A percentile compares a stretch with the other conserved stretches of the same genome.
Conservation (phyloP, 2,329 filamentous ascomycete species). For the Exophiala sp. region DNA sequence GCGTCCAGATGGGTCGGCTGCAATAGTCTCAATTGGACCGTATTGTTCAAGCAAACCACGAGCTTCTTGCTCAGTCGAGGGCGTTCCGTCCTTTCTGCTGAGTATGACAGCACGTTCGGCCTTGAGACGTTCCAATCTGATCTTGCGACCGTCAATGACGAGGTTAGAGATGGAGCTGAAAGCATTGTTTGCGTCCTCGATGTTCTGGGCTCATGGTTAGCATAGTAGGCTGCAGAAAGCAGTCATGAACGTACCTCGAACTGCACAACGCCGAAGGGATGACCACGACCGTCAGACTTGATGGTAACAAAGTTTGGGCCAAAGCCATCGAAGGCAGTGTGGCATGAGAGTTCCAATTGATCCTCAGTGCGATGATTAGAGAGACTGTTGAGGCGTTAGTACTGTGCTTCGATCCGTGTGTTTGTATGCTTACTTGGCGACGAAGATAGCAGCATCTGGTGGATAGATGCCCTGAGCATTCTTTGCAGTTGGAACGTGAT, state of each 20-base stretch:
- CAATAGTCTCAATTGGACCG: slow-evolving; percentile 22
- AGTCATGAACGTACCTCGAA: slow-evolving; percentile 33
- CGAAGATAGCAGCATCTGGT: slow-evolving; percentile 38
- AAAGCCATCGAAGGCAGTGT: slow-evolving; percentile 31
- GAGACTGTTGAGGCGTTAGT: slow-evolving; percentile 26
- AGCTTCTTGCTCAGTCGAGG: slow-evolving; percentile 22
- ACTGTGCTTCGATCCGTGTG: slow-evolving; percentile 9
- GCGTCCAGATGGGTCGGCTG: slow-evolving; percentile 12
- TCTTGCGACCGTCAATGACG: slow-evolving; percentile 24
- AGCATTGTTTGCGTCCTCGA: slow-evolving; percentile 32
- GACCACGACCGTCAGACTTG: slow-evolving; percentile 33
- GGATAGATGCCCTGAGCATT: slow-evolving; percentile 39
- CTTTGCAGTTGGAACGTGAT: slow-evolving; percentile 29
- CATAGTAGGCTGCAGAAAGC: neutral
- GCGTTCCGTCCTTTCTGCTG: slow-evolving; percentile 17
- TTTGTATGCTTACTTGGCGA: slow-evolving; percentile 37
- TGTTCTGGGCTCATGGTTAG: slow-evolving; percentile 25
- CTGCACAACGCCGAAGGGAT: slow-evolving; percentile 39
- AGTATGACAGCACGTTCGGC: slow-evolving; percentile 28
- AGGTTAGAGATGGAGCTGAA: slow-evolving; percentile 15
- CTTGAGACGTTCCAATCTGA: slow-evolving; percentile 25
- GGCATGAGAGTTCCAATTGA: slow-evolving; percentile 32
- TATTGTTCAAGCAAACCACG: slow-evolving; percentile 20
- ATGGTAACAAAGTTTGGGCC: slow-evolving; percentile 38
- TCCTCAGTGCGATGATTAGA: slow-evolving; percentile 30